Conservation (phyloP, 805 yeast genomes). For the Lipomyces sp. region DNA sequence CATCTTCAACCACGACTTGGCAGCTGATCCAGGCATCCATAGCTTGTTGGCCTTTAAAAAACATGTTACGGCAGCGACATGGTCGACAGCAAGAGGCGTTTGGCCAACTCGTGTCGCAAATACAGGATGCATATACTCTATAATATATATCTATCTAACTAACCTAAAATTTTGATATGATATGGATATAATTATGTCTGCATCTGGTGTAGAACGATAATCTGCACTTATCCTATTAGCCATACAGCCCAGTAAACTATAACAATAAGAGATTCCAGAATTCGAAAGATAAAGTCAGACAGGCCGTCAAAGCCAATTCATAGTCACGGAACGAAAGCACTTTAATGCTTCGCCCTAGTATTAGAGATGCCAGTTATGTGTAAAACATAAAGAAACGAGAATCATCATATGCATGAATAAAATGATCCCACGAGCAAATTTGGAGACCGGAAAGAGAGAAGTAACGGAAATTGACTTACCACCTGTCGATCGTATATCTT, state of each 20-base stretch:
- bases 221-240: not conserved
- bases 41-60: no score
- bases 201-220: not conserved
- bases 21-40: no score
- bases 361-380: constrained; percentile 39
- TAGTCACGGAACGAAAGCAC: constrained; percentile 31
- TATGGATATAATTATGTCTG: no score
- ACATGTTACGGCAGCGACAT: no score
- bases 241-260: not conserved
- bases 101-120: no score
- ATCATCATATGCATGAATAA: constrained; percentile 24
- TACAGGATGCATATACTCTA: no score
- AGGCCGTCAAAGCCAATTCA: constrained; percentile 24
- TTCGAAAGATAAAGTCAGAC: constrained; percentile 12
- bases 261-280: not conserved
- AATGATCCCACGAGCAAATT: not conserved
- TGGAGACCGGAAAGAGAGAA: not conserved
- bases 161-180: no score
- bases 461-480: not conserved
- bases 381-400: constrained; percentile 29
- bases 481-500: not conserved
- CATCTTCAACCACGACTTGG: no score
- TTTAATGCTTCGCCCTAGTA: constrained; percentile 32
- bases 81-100: no score
- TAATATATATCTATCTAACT: no score